A percentile compares a stretch with the other conserved stretches of the same genome.
Evolutionary conservation across 768 basidiomycete species (phyloP).

Genomic region (Russula brevipes): DNA sequence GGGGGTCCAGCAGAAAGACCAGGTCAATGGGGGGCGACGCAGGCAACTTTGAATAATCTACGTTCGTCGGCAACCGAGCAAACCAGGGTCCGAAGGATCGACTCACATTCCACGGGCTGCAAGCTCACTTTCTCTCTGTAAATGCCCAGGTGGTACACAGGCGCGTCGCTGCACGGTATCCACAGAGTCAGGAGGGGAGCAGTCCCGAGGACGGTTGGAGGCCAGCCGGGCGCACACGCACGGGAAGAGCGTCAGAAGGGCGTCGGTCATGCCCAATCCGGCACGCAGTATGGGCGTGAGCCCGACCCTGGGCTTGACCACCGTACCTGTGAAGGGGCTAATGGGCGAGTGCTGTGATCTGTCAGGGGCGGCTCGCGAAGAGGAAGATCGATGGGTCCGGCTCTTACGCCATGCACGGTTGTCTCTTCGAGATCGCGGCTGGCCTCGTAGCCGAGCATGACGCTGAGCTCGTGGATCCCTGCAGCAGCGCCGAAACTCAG

Average conservation of each 20-base stretch:
- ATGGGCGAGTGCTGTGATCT: slow-evolving; percentile 62
- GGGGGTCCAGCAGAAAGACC: slow-evolving; percentile 85
- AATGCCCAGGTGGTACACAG: slow-evolving; percentile 87
- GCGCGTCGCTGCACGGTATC: slow-evolving; percentile 48
- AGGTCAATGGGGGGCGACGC: slow-evolving; percentile 67
- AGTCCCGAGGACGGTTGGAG: background rate
- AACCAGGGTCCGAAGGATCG: background rate
- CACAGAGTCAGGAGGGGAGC: background rate
- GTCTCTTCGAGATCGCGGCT: slow-evolving; percentile 60
- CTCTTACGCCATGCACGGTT: slow-evolving; percentile 57
- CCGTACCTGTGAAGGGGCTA: slow-evolving; percentile 68
- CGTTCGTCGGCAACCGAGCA: background rate
- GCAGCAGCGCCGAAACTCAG: slow-evolving; percentile 8
- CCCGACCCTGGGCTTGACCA: slow-evolving; percentile 73
- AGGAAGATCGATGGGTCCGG: background rate
- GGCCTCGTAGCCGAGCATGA: slow-evolving; percentile 81
- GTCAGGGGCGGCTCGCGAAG: background rate
- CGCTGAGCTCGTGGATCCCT: slow-evolving; percentile 72
- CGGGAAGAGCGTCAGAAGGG: slow-evolving; percentile 80
- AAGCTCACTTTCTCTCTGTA: slow-evolving; percentile 82
- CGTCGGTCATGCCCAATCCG: slow-evolving; percentile 90
- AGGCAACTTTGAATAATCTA: slow-evolving; percentile 91
- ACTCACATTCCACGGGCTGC: slow-evolving; percentile 85
- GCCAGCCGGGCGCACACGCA: slow-evolving; percentile 42
- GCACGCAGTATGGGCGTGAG: slow-evolving; percentile 90